A percentile compares a stretch with the other conserved stretches of the same genome.
phyloP scores from a whole-genome alignment of 495 filamentous ascomycete species.

The Trichocladium uniseriatum region DNA sequence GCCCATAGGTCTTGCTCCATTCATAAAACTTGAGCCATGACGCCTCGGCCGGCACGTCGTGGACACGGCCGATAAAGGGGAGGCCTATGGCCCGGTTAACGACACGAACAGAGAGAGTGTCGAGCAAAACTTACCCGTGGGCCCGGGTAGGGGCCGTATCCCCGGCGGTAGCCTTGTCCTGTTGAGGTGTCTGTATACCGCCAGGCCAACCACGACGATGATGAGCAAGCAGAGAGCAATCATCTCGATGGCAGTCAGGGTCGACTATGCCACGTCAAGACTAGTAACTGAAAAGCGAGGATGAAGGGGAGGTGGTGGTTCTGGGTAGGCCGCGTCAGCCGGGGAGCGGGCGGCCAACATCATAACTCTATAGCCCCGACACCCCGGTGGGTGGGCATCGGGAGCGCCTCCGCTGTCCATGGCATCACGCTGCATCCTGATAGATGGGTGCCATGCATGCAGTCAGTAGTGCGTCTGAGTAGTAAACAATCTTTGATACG shows the following conservation, averaged over 20 bases:
- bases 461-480: no score
- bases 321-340: no score
- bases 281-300: background rate
- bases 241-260: background rate
- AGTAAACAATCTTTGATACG: no score
- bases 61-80: conserved; percentile 49
- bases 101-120: no score
- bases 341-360: no score
- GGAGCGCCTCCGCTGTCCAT: no score
- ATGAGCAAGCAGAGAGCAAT: background rate
- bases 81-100: conserved; percentile 20
- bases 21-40: conserved; percentile 51
- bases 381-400: no score
- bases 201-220: background rate
- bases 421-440: no score
- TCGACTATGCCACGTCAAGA: background rate
- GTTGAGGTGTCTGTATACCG: background rate
- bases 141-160: conserved; percentile 13
- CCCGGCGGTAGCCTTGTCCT: conserved; percentile 6
- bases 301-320: no score
- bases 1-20: conserved; percentile 54
- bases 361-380: no score
- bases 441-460: no score
- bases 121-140: conserved; percentile 7
- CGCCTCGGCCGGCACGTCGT: conserved; percentile 44